Percentiles rank a stretch among this genome's conserved stretches.
These are phyloP conservation scores for Colletotrichum musae DNA, from an alignment of 2,329 filamentous ascomycete genomes.

Conservation along the genomic window DNA sequence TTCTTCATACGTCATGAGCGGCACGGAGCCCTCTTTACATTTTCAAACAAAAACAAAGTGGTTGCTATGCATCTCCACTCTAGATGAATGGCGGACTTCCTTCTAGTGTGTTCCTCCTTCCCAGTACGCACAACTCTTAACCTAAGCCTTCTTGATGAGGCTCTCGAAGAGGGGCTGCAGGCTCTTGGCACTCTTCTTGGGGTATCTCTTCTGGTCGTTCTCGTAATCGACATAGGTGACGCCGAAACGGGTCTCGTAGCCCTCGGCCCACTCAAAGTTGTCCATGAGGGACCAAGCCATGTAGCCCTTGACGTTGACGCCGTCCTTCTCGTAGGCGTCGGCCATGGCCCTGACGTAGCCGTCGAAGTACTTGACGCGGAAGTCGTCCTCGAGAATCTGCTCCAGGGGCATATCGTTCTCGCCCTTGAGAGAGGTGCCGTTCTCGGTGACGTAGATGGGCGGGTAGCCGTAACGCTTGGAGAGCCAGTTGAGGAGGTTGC, in stretches of 20 bases:
- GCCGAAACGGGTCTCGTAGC: conserved; percentile 88
- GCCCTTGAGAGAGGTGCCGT: conserved; percentile 86
- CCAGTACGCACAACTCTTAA: conserved; percentile 45
- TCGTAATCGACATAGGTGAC: conserved; percentile 88
- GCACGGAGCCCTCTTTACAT: conserved; percentile 14
- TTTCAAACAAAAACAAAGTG: neutral
- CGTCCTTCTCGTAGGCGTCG: conserved; percentile 77
- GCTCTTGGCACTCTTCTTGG: conserved; percentile 86
- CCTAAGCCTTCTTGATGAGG: conserved; percentile 73
- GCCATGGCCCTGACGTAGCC: conserved; percentile 84
- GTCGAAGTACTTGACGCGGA: conserved; percentile 84
- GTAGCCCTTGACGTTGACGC: conserved; percentile 85
- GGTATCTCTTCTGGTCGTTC: conserved; percentile 82
- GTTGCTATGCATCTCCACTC: conserved; percentile 23
- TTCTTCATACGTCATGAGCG: conserved; percentile 31
- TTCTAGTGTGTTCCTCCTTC: neutral
- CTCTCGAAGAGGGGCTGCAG: conserved; percentile 80
- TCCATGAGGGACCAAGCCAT: conserved; percentile 92
- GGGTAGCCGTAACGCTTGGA: conserved; percentile 82
- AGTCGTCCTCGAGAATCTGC: conserved; percentile 84
- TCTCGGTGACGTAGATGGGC: conserved; percentile 90
- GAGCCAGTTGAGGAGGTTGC: conserved; percentile 82
- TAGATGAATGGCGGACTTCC: neutral
- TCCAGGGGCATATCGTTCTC: conserved; percentile 83
- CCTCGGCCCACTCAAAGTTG: conserved; percentile 94